Evolutionary conservation across 2,329 filamentous ascomycete genomes (phyloP), one percentile per base, ranked within the genome.

Genomic region (Thelonectria rubi): DNA sequence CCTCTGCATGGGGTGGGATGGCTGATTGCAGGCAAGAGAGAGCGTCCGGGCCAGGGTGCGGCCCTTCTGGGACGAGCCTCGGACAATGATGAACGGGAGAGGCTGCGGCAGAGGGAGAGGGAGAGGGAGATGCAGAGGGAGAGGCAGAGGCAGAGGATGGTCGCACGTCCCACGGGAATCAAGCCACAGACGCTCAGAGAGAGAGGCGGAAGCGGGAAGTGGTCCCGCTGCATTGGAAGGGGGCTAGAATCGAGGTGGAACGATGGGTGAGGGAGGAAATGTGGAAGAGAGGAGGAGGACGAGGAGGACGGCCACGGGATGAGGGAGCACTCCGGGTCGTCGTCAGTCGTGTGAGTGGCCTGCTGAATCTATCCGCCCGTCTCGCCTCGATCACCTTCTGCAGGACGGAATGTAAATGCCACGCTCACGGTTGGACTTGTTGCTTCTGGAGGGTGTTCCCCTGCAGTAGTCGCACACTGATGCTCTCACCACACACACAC

Each of bases 391-490:
- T 51, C 12, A 7, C 34, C 4, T 14, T 15, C 34, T 37, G 34
- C 34, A 37, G 15, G 34, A 7, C 34, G 7, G 12, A 37, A 37
- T 15, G 34, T 10, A 15, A 14, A 14, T 15, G 34, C 34, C 21
- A 40, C 47, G 17, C 51, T 43, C 39, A 45, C 24, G 39, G 40
- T 4, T 15, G 34, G 32, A 5, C 6, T 34, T 15, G 7, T 7
- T 5, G 34, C 6, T 15, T 5, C 18, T 56, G 60, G 32, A 50
- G 53, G 61, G 62, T 52, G 50, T 34, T 64, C 37, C 62, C 59
- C 55, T 64, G 62, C 59, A 12, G 30, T 2, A 15, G 26, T n/a
- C n/a, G n/a, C 26, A 30, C 26, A 7, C 26, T 18, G 54, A 20
- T 39, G 34, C 32, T 21, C 20, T 20, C 42, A 45, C 42, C 18